Conservation (phyloP, 1,139 yeast species). For the Saccharomycopsis crataegensis region DNA sequence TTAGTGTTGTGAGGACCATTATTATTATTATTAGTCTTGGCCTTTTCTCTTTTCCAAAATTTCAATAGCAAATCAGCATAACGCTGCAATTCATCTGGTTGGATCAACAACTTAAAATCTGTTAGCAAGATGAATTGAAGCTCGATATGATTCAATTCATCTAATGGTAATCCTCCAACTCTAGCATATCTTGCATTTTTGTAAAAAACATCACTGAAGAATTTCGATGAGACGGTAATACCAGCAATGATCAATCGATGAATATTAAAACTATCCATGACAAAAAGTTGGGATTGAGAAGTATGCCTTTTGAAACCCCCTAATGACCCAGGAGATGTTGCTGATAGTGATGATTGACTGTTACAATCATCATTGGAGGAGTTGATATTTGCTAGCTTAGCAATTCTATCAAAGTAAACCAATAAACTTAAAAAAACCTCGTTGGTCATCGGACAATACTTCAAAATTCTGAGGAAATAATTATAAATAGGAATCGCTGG, state of each 20-base stretch:
- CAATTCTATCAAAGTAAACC: conserved; percentile 92
- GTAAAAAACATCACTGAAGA: conserved; percentile 92
- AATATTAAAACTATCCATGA: conserved; percentile 92
- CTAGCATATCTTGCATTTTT: conserved; percentile 94
- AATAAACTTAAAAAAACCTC: conserved; percentile 86
- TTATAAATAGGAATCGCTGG: conserved; percentile 92
- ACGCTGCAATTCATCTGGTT: conserved; percentile 82
- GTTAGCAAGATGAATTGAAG: conserved; percentile 77
- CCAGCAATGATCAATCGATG: conserved; percentile 95
- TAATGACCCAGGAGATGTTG: conserved; percentile 21
- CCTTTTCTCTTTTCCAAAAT: conserved; percentile 70
- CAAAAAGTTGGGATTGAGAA: conserved; percentile 50
- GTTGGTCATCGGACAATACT: conserved; percentile 95
- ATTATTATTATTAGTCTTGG: conserved; percentile 17
- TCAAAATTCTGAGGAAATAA: conserved; percentile 79
- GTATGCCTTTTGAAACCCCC: conserved; percentile 17
- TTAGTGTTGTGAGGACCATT: neutral
- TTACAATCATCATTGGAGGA: conserved; percentile 25
- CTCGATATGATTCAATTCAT: conserved; percentile 88
- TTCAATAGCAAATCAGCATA: conserved; percentile 81
- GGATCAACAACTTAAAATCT: conserved; percentile 82
- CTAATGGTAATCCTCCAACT: conserved; percentile 94
- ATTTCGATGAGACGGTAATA: conserved; percentile 90
- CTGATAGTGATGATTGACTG: neutral
- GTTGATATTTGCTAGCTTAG: conserved; percentile 66